Base-by-base conservation (phyloP, 495 filamentous ascomycete genomes). In the Pyronema omphalodes region DNA sequence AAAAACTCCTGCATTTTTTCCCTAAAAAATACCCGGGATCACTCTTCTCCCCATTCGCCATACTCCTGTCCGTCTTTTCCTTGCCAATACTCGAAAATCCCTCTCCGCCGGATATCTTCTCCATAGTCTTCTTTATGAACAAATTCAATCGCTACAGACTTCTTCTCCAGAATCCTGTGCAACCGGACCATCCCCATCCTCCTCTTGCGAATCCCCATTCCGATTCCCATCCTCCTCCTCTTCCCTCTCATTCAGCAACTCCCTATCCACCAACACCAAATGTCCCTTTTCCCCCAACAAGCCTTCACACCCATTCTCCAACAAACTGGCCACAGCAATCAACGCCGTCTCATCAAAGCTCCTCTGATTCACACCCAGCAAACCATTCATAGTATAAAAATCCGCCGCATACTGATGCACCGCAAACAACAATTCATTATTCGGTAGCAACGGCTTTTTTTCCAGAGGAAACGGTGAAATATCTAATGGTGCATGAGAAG, bases 371-470 rank as follows among this genome's bases (percentile, higher is more conserved):
- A 53, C 51, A 12, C 44, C 9, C 3, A 50, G 60, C 61, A 63
- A 63, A 23, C 60, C 61, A 59, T 63, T 53, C 11, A 60, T 57
- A 23, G 6, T 45, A 36, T 63, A 63, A 37, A 63, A 63, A 34
- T 63, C 61, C 6, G 60, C 52, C 34, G 57, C 41, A 40, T 63
- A 63, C 37, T 63, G 60, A 35, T 63, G 61, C 9, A 63, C 40
- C 9, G 61, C 61, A 54, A 63, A 55, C 23, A 63, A 44, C n/a
- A 63, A 11, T 9, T 63, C 61, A 35, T 54, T 51, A 55, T 63
- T 54, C 9, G 60, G 60, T 19, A 63, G 17, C 9, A 9, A 6
- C 57, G 39, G 23, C 11, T 23, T 40, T 5, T 23, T 29, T 33
- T 54, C 45, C 1, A 14, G 49, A 7, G 53, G 50, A 17, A 34